A percentile compares a stretch with the other conserved stretches of the same genome.
These are phyloP conservation scores for Macrophomina tecta DNA, from an alignment of 2,329 filamentous ascomycete genomes.

Conservation along the genomic window DNA sequence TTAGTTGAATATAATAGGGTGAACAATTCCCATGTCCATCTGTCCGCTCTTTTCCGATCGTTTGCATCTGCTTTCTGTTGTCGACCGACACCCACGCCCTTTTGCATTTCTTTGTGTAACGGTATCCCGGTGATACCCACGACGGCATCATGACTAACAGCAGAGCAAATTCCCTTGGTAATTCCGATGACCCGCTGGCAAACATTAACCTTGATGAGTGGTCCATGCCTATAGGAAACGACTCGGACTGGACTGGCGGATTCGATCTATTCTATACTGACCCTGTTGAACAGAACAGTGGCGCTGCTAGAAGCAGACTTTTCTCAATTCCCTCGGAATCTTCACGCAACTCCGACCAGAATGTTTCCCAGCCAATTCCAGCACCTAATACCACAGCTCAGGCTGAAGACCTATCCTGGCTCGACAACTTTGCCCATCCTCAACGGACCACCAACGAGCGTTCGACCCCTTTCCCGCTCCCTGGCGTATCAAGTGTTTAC, in stretches of 20 bases:
- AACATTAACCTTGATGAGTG: neutral
- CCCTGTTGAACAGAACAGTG: neutral
- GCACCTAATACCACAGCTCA: neutral
- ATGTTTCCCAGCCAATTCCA: neutral
- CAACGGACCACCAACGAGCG: too few relatives aligned
- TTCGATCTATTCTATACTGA: neutral
- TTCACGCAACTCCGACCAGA: neutral
- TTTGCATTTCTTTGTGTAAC: neutral
- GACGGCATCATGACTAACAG: neutral
- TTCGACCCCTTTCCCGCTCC: too few relatives aligned
- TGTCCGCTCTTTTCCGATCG: neutral
- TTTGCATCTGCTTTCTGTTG: neutral
- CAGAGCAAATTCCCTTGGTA: neutral
- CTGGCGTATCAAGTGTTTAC: too few relatives aligned
- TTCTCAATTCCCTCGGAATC: neutral
- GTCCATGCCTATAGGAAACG: neutral
- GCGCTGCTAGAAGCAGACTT: neutral
- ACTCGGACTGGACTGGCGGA: neutral
- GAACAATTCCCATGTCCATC: neutral
- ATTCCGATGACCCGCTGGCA: neutral
- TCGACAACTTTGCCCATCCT: neutral
- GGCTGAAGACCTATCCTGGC: neutral
- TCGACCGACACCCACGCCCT: too few relatives aligned
- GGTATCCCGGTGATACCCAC: conserved; percentile 5
- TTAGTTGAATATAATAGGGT: conserved; percentile 8